Base-by-base conservation (phyloP, 108 stramenopile genomes). In the Mediolabrus comicus region DNA sequence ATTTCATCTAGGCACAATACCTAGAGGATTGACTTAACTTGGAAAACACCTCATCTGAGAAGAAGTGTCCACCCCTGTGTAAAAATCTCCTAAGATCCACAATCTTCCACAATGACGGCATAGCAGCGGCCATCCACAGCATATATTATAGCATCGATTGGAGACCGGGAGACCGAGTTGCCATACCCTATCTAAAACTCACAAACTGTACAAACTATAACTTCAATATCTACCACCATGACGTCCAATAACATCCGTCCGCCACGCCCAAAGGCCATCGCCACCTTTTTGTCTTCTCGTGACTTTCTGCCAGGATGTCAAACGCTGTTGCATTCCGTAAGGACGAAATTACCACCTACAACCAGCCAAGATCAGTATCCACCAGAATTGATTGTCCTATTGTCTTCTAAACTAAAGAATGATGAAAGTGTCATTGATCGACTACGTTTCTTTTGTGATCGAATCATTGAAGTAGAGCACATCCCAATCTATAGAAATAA, bases 271-370 rank as follows among this genome's bases (percentile, higher is more conserved):
- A 70, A 83, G 32, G 90, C 92, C 8, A 83, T 88, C 61, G 86
- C 84, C 26, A 91, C 92, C 27, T 56, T 95, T 58, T 69, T 95
- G 1, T 84, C 90, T 3, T 79, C 71, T 14, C 76, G 87, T 41
- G 84, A 77, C 35, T 91, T 79, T 72, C 58, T 87, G 14, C 89
- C 90, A 0, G 95, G 92, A 31, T 89, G 79, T 14, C 84, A 91
- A 65, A 87, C 87, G 4, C 62, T 95, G 25, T 58, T 91, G n/a
- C 74, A 91, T 33, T 87, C 89, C 0, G 55, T 95, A 54, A 87
- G 72, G 64, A 65, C 22, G 29, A 53, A 59, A 28, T 64, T 77
- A 22, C 30, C 65, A 12, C 31, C 35, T 17, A 59, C 27, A 1
- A n/a, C 76, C 19, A 36, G n/a, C n/a, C n/a, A 52, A 17, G 36